Evolutionary conservation across 805 yeast genomes (phyloP), one percentile per base, ranked within the genome.

Genomic region (Lipomyces anomalus): DNA sequence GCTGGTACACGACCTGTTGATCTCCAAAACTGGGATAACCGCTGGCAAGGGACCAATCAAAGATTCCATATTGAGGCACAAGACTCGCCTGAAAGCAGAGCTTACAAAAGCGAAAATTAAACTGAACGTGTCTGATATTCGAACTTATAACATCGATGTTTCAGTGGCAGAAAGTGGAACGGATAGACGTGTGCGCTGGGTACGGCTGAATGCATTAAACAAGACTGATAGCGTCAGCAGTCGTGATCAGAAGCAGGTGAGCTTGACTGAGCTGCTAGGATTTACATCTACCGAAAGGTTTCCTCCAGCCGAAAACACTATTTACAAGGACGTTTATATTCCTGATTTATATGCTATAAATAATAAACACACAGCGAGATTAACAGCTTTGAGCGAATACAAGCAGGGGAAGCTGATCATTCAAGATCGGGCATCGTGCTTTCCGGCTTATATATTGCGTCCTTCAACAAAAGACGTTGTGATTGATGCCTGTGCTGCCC

Each of bases 401-500:
- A 68, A 75, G 43, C 67, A 69, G 9, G 98, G 98, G 0, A 73
- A 80, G 43, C 69, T 90, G 13, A 89, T 92, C 44, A 85, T 92
- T 49, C 99, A 92, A 66, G 98, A 92, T 61, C 71, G 98, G 42
- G 96, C 97, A 0, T 88, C 97, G 1, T 92, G 98, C 63, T 88
- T 92, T 61, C 99, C 99, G 0, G 96, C 94, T 0, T 79, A 78
- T 49, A 88, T 92, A 22, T 66, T 92, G 39, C 71, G 76, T 50
- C 85, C 90, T 0, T 44, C 61, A 0, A 70, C 76, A 3, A 82
- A 80, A 37, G 81, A 75, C 47, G 65, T 71, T 21, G 78, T 88
- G 7, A 84, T 92, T 37, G 99, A 92, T 66, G 83, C 96, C 1
- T 89, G 97, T 67, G 89, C 97, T 2, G 98, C 99, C 0, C 99